These are phyloP conservation scores for Nissolia schottii DNA, from an alignment of 306 rosid species.

Conservation along the genomic window DNA sequence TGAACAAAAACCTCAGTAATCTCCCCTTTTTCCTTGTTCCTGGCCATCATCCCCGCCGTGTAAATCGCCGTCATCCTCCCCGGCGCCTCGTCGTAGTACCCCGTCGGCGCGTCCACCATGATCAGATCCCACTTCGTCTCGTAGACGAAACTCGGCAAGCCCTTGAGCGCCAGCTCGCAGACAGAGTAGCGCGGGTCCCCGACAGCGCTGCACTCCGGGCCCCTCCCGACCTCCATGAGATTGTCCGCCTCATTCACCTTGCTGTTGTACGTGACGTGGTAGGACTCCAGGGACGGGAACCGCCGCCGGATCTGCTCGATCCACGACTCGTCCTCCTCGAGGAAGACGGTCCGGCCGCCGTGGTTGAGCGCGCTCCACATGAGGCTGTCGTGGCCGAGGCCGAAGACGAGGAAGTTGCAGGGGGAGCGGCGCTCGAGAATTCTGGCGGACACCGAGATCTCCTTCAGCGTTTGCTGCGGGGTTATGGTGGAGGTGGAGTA, in stretches of 20 bases:
- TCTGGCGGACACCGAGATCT: slow-evolving; percentile 53
- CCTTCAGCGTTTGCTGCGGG: slow-evolving; percentile 72
- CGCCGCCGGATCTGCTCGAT: slow-evolving; percentile 46
- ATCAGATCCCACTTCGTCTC: slow-evolving; percentile 71
- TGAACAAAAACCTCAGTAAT: slow-evolving; percentile 72
- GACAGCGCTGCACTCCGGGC: slow-evolving; percentile 52
- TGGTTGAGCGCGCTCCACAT: slow-evolving; percentile 77
- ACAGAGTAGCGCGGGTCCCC: slow-evolving; percentile 45
- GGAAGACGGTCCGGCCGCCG: slow-evolving; percentile 59
- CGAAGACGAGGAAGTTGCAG: slow-evolving; percentile 76
- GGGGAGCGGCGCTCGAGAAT: slow-evolving; percentile 53
- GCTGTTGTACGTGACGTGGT: slow-evolving; percentile 57
- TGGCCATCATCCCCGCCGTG: slow-evolving; percentile 80
- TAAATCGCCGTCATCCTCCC: slow-evolving; percentile 85
- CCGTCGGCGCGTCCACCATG: slow-evolving; percentile 89
- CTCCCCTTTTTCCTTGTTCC: slow-evolving; percentile 44
- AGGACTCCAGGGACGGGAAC: slow-evolving; percentile 54
- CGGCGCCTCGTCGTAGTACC: slow-evolving; percentile 60
- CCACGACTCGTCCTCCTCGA: slow-evolving; percentile 77
- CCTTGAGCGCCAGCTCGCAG: slow-evolving; percentile 62
- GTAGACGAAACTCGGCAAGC: slow-evolving; percentile 47
- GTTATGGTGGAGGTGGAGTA: slow-evolving; percentile 68
- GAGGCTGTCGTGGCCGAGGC: slow-evolving; percentile 81
- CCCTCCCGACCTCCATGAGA: slow-evolving; percentile 56
- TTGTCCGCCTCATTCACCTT: slow-evolving; percentile 62